Base-by-base conservation (phyloP, 2,329 filamentous ascomycete genomes). In the Alternaria viburni region DNA sequence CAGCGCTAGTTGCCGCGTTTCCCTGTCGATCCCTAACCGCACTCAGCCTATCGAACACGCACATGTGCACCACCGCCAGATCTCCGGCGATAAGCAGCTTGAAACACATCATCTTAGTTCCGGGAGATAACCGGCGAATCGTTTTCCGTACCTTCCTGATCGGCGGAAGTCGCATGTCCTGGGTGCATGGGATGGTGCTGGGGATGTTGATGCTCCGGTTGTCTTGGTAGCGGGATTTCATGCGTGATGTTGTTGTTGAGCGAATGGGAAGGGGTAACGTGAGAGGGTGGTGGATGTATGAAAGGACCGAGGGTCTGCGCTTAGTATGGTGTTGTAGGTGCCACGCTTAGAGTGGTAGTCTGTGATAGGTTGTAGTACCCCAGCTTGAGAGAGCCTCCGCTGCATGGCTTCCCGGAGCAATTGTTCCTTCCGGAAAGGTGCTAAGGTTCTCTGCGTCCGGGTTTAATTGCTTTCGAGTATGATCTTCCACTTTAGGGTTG, bases 131-230 rank as follows among this genome's bases (percentile, higher is more conserved):
- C 30, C 55, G 54, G 55, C 65, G 60, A 69, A 64, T 61, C 57
- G 32, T 49, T 47, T 52, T 54, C 15, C 57, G 60, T 67, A 74
- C 71, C 71, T 74, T 68, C 71, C 71, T 62, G 59, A 72, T 74
- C 64, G 41, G 69, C 61, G 54, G 56, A 61, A 60, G 26, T 51
- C 32, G 47, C 51, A 30, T 52, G 26, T 19, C 23, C 28, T 45
- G 51, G 51, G 6, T 46, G 28, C 28, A 28, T 45, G 43, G 57
- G 36, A 3, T 47, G 58, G n/a, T 25, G 32, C 28, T 43, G 46
- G 19, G 59, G 57, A 64, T 65, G 57, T 28, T 54, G 44, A 65
- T 61, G 11, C 49, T 41, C 56, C 28, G 55, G 63, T 49, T 32
- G 9, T 11, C n/a, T 23, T 57, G 21, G 21, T 23, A 58, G 49